Evolutionary conservation across 2,329 filamentous ascomycete genomes (phyloP), one percentile per base, ranked within the genome.

Genomic region (Allantophomopsis lycopodina): DNA sequence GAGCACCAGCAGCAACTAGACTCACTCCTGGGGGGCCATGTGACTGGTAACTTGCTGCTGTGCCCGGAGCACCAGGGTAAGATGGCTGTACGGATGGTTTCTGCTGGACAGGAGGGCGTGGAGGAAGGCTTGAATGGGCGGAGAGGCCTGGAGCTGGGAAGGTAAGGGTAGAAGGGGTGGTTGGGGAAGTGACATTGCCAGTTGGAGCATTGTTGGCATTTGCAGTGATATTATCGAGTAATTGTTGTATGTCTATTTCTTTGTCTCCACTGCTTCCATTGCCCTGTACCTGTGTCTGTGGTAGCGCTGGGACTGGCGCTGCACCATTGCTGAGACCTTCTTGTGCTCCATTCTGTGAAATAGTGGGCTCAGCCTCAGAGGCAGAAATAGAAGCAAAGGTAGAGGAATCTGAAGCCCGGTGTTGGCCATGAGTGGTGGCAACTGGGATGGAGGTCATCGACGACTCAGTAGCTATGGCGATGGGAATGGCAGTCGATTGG

Each of bases 171-270:
- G 40, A 38, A 40, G 45, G 48, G 45, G 41, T 46, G 45, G 48
- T 40, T 43, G 40, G 38, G 38, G 46, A 40, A 42, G 43, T 40
- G 32, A 39, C 39, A 41, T 47, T 47, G 36, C 46, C 44, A 37
- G 42, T 42, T 39, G 44, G n/a, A 15, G 37, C 35, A 36, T 51
- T 53, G 41, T 55, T 54, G 39, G 55, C 55, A 51, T 55, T 58
- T 31, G 55, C 55, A 40, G 55, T 57, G 41, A 58, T 58, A 41
- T 56, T 57, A 46, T 58, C 55, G 43, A 58, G 45, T 40, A 58
- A 45, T 40, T 55, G 55, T 42, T 58, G 55, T 31, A 58, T 58
- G 40, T 57, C 55, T 51, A 57, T 55, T 32, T 48, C 55, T 43
- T 48, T 53, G 23, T 10, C 23, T 28, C 23, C 23, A 28, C 10